Conservation (phyloP, 139 green algal species). For the Marvania coccoides region DNA sequence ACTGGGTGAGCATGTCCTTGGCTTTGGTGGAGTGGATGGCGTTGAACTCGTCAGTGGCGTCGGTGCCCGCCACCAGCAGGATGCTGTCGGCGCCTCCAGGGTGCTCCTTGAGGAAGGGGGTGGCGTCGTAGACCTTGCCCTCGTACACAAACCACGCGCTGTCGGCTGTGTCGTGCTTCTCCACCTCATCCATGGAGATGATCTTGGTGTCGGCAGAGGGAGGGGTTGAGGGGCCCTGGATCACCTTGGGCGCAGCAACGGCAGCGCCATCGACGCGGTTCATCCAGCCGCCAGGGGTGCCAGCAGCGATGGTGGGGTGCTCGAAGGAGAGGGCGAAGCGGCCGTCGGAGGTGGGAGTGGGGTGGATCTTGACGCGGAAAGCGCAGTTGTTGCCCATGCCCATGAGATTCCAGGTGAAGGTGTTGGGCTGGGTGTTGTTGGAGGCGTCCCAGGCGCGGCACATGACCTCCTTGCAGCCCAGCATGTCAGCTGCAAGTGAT, state of each 20-base stretch:
- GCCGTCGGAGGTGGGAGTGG: background rate
- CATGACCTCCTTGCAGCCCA: slow-evolving; percentile 54
- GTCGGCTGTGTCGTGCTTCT: slow-evolving; percentile 51
- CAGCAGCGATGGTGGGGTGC: slow-evolving; percentile 58
- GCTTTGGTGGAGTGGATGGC: slow-evolving; percentile 79
- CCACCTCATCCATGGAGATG: slow-evolving; percentile 43
- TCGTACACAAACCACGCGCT: slow-evolving; percentile 89
- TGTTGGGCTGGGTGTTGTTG: slow-evolving; percentile 81
- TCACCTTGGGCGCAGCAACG: background rate
- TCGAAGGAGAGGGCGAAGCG: slow-evolving; percentile 56
- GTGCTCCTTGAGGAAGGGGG: slow-evolving; percentile 86
- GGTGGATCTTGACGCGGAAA: slow-evolving; percentile 42
- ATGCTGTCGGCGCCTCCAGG: slow-evolving; percentile 85
- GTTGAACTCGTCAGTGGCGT: slow-evolving; percentile 86
- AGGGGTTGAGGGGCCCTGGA: background rate
- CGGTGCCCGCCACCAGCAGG: slow-evolving; percentile 60
- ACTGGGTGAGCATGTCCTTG: slow-evolving; percentile 74
- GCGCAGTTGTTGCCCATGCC: slow-evolving; percentile 99
- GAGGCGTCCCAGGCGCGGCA: slow-evolving; percentile 71
- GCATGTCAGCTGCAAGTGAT: slow-evolving; percentile 50
- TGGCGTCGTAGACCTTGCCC: slow-evolving; percentile 92
- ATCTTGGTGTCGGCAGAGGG: background rate
- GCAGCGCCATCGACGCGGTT: slow-evolving; percentile 13
- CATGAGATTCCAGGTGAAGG: slow-evolving; percentile 94
- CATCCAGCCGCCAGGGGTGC: slow-evolving; percentile 55